Conservation (phyloP, 2,329 filamentous ascomycete genomes). For the Tolypocladium cylindrosporum region DNA sequence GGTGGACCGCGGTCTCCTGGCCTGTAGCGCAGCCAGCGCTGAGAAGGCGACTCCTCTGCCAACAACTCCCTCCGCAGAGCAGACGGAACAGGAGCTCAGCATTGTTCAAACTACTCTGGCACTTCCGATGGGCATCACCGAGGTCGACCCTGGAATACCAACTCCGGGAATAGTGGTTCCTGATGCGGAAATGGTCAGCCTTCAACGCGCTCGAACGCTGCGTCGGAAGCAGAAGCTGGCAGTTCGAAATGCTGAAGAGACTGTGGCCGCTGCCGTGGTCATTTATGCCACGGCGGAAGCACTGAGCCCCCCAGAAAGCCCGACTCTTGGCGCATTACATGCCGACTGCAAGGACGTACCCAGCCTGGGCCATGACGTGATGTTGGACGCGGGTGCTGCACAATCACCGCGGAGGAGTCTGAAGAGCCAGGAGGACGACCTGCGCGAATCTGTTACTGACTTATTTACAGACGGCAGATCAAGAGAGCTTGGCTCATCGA, state of each 20-base stretch:
- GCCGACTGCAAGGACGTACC: conserved; percentile 15
- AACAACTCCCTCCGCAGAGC: neutral
- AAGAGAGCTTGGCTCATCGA: conserved; percentile 25
- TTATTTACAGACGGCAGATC: conserved; percentile 42
- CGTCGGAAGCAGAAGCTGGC: conserved; percentile 34
- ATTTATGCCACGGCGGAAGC: conserved; percentile 41
- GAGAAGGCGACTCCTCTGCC: neutral
- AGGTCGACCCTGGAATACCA: conserved; percentile 13
- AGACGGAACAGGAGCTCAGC: neutral
- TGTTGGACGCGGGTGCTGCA: conserved; percentile 14
- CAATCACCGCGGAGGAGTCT: conserved; percentile 21
- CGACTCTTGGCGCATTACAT: conserved; percentile 8
- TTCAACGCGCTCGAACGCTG: conserved; percentile 32
- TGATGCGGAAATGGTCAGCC: conserved; percentile 24
- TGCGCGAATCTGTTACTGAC: conserved; percentile 43
- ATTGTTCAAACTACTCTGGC: neutral
- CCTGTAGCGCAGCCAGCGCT: neutral
- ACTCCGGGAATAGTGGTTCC: conserved; percentile 40
- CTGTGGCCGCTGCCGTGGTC: conserved; percentile 42
- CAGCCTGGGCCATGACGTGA: conserved; percentile 15
- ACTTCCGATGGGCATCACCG: neutral
- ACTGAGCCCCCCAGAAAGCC: conserved; percentile 31
- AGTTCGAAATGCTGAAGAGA: conserved; percentile 39
- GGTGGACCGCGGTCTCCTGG: neutral
- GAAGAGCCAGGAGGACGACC: conserved; percentile 26